Evolutionary conservation across 2,329 filamentous ascomycete species (phyloP).

Genomic region (Fusarium secorum): DNA sequence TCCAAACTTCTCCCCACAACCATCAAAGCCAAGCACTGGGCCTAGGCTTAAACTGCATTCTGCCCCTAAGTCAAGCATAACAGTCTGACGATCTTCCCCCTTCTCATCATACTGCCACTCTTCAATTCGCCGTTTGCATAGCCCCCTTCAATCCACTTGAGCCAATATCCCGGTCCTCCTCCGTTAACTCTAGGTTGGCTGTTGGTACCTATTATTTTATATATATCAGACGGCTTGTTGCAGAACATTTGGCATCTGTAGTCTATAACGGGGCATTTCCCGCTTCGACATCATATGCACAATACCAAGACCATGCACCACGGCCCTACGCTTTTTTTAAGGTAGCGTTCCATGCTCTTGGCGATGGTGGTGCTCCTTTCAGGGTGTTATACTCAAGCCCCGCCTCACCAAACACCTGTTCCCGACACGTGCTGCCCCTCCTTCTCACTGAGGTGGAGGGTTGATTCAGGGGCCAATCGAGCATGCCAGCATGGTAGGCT

Average conservation of each 20-base stretch:
- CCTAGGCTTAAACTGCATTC: constrained; percentile 39
- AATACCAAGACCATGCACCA: background rate
- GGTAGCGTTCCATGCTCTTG: constrained; percentile 5
- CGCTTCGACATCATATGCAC: background rate
- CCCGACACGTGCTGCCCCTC: constrained; percentile 30
- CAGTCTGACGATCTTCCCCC: constrained; percentile 38
- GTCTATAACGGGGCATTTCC: background rate
- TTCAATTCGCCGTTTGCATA: constrained; percentile 37
- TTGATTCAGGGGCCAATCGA: constrained; percentile 25
- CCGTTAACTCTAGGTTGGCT: constrained; percentile 14
- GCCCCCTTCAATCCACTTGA: constrained; percentile 35
- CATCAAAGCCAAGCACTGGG: constrained; percentile 37
- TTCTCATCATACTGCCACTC: constrained; percentile 37
- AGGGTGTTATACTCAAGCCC: constrained; percentile 18
- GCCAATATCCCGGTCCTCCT: constrained; percentile 32
- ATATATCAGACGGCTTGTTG: background rate
- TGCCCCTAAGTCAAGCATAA: constrained; percentile 39
- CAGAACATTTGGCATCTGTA: background rate
- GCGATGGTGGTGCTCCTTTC: constrained; percentile 2
- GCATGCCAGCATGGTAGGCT: background rate
- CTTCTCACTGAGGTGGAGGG: constrained; percentile 14
- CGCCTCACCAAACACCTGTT: constrained; percentile 21
- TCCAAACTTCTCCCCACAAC: constrained; percentile 35
- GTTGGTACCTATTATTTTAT: constrained; percentile 9
- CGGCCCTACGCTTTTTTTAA: background rate